A percentile compares a stretch with the other conserved stretches of the same genome.
phyloP scores from a whole-genome alignment of 257 asterid genomes.

The Agastache rugosa region DNA sequence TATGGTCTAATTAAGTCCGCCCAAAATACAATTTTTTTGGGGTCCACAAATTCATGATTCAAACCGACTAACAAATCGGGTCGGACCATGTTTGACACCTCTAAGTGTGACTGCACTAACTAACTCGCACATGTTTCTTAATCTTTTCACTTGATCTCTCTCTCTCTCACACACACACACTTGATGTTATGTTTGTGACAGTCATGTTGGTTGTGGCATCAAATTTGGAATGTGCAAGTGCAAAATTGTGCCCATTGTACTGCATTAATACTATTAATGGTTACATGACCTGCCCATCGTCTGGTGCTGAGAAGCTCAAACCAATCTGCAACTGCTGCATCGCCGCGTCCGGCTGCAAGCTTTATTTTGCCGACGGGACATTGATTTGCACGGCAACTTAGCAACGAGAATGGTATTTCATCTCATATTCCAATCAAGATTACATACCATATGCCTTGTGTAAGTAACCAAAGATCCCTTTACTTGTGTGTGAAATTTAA shows the following conservation, averaged over 20 bases:
- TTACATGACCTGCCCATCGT: conserved; percentile 36
- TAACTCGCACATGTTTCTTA: too few relatives aligned
- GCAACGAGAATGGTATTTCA: neutral
- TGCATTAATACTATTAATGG: conserved; percentile 10
- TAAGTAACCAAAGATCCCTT: neutral
- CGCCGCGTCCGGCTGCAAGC: conserved; percentile 25
- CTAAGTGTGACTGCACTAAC: too few relatives aligned
- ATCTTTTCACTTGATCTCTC: neutral
- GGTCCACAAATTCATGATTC: too few relatives aligned
- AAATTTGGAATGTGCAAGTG: conserved; percentile 15
- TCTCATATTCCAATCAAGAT: neutral
- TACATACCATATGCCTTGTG: too few relatives aligned
- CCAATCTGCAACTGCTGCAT: conserved; percentile 36
- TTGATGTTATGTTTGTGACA: neutral
- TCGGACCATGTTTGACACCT: too few relatives aligned
- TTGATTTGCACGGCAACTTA: conserved; percentile 24
- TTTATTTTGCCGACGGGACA: conserved; percentile 13
- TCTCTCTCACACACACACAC: neutral
- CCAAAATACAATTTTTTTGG: too few relatives aligned
- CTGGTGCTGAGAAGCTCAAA: conserved; percentile 6
- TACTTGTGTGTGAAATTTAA: too few relatives aligned
- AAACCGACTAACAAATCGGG: too few relatives aligned
- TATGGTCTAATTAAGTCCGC: too few relatives aligned
- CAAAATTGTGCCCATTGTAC: conserved; percentile 11
- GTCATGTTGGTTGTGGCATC: conserved; percentile 3